Evolutionary conservation across 441 rosid species (phyloP).

Genomic region (Populus hybrid): DNA sequence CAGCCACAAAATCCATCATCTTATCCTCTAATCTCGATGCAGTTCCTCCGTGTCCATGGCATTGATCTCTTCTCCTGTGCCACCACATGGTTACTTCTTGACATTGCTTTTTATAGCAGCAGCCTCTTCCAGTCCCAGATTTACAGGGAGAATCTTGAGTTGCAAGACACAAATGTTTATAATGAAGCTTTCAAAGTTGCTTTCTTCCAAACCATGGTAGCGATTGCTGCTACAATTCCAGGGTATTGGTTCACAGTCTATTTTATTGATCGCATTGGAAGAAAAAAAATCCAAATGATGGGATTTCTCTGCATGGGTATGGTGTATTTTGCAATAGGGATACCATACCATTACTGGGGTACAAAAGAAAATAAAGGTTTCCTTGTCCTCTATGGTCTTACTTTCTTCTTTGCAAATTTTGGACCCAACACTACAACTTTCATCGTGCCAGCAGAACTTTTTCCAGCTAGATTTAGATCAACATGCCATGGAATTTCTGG

Average conservation of each 20-base stretch:
- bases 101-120: conserved; percentile 57
- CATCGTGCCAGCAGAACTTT: conserved; percentile 75
- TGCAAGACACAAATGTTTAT: conserved; percentile 19
- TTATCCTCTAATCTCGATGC: conserved; percentile 48
- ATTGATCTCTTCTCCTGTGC: conserved; percentile 57
- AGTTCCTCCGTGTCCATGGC: conserved; percentile 60
- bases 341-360: conserved; percentile 44
- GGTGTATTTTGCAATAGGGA: conserved; percentile 48
- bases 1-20: conserved; percentile 19
- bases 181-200: conserved; percentile 41
- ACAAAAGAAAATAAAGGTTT: conserved; percentile 23
- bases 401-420: conserved; percentile 68
- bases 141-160: conserved; percentile 16
- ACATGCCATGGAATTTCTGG: conserved; percentile 81
- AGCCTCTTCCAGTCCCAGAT: conserved; percentile 55
- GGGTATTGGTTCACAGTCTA: conserved; percentile 63
- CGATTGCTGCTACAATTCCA: conserved; percentile 55
- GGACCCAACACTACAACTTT: conserved; percentile 84
- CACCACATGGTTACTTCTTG: conserved; percentile 58
- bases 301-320: conserved; percentile 62
- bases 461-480: conserved; percentile 73
- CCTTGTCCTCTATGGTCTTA: conserved; percentile 44
- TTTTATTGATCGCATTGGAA: conserved; percentile 59
- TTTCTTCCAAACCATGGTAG: conserved; percentile 42
- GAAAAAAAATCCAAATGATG: conserved; percentile 55